Evolutionary conservation across 2,329 filamentous ascomycete species (phyloP).

Genomic region (Cladophialophora bantiana): DNA sequence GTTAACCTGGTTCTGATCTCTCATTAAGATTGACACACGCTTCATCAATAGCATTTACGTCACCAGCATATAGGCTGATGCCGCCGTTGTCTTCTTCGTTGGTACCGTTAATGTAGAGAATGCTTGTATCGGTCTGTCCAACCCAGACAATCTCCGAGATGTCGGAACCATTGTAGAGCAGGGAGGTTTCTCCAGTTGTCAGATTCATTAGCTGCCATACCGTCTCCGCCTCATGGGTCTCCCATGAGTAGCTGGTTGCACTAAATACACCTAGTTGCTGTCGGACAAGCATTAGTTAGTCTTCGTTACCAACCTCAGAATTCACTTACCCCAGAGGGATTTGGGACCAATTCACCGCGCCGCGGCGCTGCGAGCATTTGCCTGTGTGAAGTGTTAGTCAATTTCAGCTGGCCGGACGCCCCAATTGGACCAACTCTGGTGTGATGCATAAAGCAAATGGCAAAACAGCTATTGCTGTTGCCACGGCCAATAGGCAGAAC

Average conservation of each 20-base stretch:
- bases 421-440: slow-evolving; percentile 37
- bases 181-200: slow-evolving; percentile 67
- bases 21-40: slow-evolving; percentile 40
- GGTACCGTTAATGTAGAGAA: slow-evolving; percentile 63
- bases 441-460: slow-evolving; percentile 41
- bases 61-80: slow-evolving; percentile 49
- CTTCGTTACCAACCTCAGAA: neutral
- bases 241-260: slow-evolving; percentile 80
- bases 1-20: slow-evolving; percentile 2
- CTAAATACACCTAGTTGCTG: slow-evolving; percentile 58
- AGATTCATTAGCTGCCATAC: slow-evolving; percentile 76
- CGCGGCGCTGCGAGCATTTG: slow-evolving; percentile 49
- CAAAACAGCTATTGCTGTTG: slow-evolving; percentile 38
- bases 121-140: slow-evolving; percentile 64
- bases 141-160: slow-evolving; percentile 80
- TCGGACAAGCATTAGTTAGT: slow-evolving; percentile 17
- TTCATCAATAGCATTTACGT: slow-evolving; percentile 44
- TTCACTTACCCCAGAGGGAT: slow-evolving; percentile 49
- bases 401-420: neutral
- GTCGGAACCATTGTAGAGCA: slow-evolving; percentile 69
- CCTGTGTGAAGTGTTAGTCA: slow-evolving; percentile 37
- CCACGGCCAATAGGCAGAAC: slow-evolving; percentile 8
- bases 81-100: slow-evolving; percentile 51
- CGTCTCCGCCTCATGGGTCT: slow-evolving; percentile 69
- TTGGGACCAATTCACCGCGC: slow-evolving; percentile 48